Evolutionary conservation across 106 monocot genomes (phyloP).

Genomic region (Ottelia alismoides): DNA sequence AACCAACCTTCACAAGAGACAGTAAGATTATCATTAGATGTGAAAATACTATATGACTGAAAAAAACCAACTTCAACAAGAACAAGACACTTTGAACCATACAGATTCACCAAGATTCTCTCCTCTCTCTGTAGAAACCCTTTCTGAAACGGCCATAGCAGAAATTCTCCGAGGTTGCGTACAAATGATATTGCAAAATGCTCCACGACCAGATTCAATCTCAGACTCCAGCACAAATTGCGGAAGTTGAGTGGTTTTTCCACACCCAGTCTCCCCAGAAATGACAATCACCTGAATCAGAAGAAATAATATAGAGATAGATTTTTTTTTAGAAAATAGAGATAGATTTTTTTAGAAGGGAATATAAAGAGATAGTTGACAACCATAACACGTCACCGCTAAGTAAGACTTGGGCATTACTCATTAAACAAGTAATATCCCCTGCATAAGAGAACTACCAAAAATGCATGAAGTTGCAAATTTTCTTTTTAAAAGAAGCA

Average conservation of each 20-base stretch:
- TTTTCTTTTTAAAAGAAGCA: too few species aligned
- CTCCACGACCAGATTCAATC: constrained; percentile 98
- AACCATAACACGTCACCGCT: too few species aligned
- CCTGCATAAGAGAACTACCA: too few species aligned
- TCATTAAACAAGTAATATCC: too few species aligned
- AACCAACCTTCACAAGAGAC: constrained; percentile 57
- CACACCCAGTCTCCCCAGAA: constrained; percentile 99
- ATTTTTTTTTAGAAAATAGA: background rate
- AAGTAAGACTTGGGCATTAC: too few species aligned
- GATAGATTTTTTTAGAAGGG: too few species aligned
- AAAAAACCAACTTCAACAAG: background rate
- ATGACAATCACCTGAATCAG: constrained; percentile 66
- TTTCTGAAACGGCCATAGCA: constrained; percentile 95
- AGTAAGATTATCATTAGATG: background rate
- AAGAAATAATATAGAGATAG: background rate
- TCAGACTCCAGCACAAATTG: constrained; percentile 94
- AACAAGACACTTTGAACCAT: constrained; percentile 6
- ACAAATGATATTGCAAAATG: constrained; percentile 97
- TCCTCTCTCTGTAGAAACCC: constrained; percentile 95
- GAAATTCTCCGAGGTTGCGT: constrained; percentile 99
- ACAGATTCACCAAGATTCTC: constrained; percentile 92
- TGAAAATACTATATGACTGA: too few species aligned
- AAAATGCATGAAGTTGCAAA: too few species aligned
- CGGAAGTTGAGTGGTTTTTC: constrained; percentile 98
- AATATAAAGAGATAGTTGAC: too few species aligned